Evolutionary conservation across 1,284 basidiomycete species (phyloP).

Genomic region (Sanghuangporus sanghuang): DNA sequence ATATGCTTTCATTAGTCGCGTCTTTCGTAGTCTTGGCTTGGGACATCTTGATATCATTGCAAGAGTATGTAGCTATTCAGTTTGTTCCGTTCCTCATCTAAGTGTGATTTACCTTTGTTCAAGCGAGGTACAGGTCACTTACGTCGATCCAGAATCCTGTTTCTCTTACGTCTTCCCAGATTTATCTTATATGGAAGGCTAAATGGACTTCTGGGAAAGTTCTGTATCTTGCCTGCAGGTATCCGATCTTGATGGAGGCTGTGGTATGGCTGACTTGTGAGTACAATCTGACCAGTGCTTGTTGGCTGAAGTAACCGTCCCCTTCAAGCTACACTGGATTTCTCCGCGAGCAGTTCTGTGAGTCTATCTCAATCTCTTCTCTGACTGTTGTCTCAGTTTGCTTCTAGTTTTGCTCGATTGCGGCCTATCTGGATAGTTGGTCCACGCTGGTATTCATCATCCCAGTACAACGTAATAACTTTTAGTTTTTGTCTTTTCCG

Average conservation of each 20-base stretch:
- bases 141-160: not conserved
- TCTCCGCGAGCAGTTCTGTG: not conserved
- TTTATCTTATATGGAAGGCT: conserved; percentile 6
- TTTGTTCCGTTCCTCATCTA: not conserved
- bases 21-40: conserved; percentile 4
- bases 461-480: not conserved
- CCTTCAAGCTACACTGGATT: not conserved
- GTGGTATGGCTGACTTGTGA: conserved; percentile 1
- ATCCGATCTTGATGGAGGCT: conserved; percentile 2
- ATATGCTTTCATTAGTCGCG: not conserved
- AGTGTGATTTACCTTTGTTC: not conserved
- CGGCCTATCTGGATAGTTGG: not conserved
- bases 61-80: not conserved
- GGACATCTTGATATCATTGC: conserved; percentile 6
- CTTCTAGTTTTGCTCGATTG: not conserved
- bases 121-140: not conserved
- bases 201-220: conserved; percentile 5
- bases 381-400: not conserved
- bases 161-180: not conserved
- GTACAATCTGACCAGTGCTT: not conserved
- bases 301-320: not conserved
- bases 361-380: not conserved
- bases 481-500: not conserved
- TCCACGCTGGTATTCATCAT: conserved; percentile 7
- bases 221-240: conserved; percentile 6